Conservation (phyloP, 371 early-diverging fungal species). For the Rhizopus microsporus region DNA sequence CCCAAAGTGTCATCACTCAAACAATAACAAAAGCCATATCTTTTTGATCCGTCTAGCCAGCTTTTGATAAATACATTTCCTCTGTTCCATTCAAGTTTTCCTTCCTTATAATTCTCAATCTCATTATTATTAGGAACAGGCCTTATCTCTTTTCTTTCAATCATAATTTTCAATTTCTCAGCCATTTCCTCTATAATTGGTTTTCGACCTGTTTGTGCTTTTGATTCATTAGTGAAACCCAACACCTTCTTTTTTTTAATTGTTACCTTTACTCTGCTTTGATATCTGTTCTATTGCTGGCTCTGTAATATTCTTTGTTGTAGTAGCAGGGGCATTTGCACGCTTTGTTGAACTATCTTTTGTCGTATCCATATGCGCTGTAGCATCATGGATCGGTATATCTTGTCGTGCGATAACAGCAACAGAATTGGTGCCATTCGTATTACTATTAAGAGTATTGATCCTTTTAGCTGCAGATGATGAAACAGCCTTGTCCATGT, state of each 20-base stretch:
- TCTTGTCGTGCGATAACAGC: too few relatives aligned
- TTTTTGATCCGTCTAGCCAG: slow-evolving; percentile 76
- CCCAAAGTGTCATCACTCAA: slow-evolving; percentile 79
- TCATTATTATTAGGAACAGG: background rate
- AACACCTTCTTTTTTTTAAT: too few relatives aligned
- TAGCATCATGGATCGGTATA: too few relatives aligned
- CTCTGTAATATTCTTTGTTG: too few relatives aligned
- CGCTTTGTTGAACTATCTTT: too few relatives aligned
- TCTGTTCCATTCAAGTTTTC: slow-evolving; percentile 7
- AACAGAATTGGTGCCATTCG: too few relatives aligned
- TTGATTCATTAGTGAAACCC: background rate
- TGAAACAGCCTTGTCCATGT: background rate
- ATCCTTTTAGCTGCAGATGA: background rate
- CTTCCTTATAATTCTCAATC: background rate
- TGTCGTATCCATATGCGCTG: too few relatives aligned
- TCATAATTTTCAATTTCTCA: slow-evolving; percentile 15
- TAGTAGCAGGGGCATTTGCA: too few relatives aligned
- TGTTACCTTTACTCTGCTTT: too few relatives aligned
- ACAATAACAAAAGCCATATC: slow-evolving; percentile 85
- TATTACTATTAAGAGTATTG: background rate
- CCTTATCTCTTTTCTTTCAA: slow-evolving; percentile 2
- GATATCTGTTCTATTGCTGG: too few relatives aligned
- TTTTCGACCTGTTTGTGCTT: background rate
- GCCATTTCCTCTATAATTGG: slow-evolving; percentile 23
- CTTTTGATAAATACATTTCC: slow-evolving; percentile 63